These are phyloP conservation scores for Pseudogymnoascus sp. DNA, from an alignment of 2,329 filamentous ascomycete species.

Conservation along the genomic window DNA sequence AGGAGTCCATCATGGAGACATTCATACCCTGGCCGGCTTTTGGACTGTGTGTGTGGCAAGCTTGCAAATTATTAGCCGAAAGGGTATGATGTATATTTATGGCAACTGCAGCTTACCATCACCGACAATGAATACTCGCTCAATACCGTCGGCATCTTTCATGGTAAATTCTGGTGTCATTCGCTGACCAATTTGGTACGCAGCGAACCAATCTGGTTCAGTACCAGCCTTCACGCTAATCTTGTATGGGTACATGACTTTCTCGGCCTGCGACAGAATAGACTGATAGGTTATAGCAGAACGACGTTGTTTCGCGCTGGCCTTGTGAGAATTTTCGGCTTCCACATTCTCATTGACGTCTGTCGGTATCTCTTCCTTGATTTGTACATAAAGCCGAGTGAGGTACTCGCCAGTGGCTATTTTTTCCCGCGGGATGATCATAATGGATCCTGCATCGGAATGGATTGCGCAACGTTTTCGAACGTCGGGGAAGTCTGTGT, in stretches of 20 bases:
- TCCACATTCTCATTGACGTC: conserved; percentile 28
- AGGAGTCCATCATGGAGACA: conserved; percentile 50
- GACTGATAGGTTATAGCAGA: conserved; percentile 47
- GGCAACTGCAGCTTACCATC: conserved; percentile 27
- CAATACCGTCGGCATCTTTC: conserved; percentile 14
- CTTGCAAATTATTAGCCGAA: conserved; percentile 16
- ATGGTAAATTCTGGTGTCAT: conserved; percentile 42
- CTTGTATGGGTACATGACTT: conserved; percentile 49
- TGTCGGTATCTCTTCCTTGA: conserved; percentile 34
- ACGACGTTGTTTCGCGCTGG: conserved; percentile 24
- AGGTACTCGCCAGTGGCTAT: conserved; percentile 29
- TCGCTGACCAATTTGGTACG: conserved; percentile 50
- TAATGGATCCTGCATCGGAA: conserved; percentile 44
- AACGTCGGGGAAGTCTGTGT: conserved; percentile 48
- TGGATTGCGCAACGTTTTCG: conserved; percentile 48
- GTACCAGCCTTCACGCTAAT: conserved; percentile 57
- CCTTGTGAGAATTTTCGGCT: conserved; percentile 15
- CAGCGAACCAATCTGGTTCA: conserved; percentile 58
- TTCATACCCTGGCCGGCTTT: conserved; percentile 57
- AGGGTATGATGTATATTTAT: conserved; percentile 50
- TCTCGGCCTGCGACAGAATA: conserved; percentile 55
- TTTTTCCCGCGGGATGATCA: conserved; percentile 55
- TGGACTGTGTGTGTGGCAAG: conserved; percentile 53
- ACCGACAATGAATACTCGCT: conserved; percentile 45
- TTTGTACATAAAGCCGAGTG: conserved; percentile 54